phyloP scores from a whole-genome alignment of 2,329 filamentous ascomycete genomes.

The Diaporthe sp. region DNA sequence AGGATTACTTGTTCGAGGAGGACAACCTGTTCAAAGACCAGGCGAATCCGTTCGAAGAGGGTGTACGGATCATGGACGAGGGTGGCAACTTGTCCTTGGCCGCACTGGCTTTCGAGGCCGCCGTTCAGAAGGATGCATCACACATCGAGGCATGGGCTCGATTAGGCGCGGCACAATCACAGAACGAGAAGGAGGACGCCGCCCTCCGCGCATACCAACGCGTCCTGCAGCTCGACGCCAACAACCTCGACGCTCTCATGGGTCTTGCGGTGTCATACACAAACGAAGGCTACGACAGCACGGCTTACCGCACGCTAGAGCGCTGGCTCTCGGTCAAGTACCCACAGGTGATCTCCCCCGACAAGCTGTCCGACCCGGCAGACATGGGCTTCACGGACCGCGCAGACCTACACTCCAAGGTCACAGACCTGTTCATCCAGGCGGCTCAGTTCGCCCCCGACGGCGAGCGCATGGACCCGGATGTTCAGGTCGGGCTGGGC shows the following conservation, averaged over 20 bases:
- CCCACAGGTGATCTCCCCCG: constrained; percentile 81
- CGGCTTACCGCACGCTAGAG: constrained; percentile 95
- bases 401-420: constrained; percentile 87
- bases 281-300: constrained; percentile 98
- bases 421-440: constrained; percentile 91
- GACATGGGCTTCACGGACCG: constrained; percentile 96
- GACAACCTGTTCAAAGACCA: constrained; percentile 90
- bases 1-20: constrained; percentile 94
- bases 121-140: constrained; percentile 88
- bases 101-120: constrained; percentile 94
- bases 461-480: constrained; percentile 96
- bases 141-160: constrained; percentile 96
- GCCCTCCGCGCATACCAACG: constrained; percentile 95
- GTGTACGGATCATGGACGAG: constrained; percentile 91
- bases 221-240: constrained; percentile 87
- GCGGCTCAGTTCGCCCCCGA: constrained; percentile 93
- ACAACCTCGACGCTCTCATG: constrained; percentile 92
- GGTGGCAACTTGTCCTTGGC: constrained; percentile 95
- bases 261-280: constrained; percentile 96
- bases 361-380: constrained; percentile 79
- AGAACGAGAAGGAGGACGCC: constrained; percentile 98
- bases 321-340: constrained; percentile 98
- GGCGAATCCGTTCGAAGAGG: constrained; percentile 90
- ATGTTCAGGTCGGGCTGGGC: constrained; percentile 96
- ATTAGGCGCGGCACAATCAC: constrained; percentile 91